phyloP scores from a whole-genome alignment of 768 basidiomycete genomes.

The Tylopilus intermedius region DNA sequence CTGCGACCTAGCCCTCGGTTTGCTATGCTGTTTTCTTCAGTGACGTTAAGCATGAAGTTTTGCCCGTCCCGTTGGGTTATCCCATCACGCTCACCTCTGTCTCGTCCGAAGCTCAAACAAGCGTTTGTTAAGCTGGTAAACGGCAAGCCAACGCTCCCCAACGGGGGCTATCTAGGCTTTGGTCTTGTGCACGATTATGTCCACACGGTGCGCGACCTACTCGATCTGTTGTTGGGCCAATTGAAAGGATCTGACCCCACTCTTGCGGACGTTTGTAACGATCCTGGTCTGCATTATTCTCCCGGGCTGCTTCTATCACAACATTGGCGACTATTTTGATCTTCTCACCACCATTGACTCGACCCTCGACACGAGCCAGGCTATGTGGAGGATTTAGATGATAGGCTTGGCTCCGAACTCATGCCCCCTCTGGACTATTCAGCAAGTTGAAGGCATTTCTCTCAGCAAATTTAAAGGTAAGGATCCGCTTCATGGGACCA shows the following conservation, averaged over 20 bases:
- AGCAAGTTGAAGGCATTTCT: too few species aligned
- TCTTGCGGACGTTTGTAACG: constrained; percentile 2
- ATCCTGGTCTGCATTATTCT: constrained; percentile 2
- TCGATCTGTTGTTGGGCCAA: too few species aligned
- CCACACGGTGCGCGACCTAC: not conserved
- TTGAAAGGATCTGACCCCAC: constrained; percentile 12
- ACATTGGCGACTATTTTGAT: not conserved
- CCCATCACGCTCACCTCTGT: constrained; percentile 34
- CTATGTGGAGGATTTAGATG: not conserved
- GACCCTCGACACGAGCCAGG: not conserved
- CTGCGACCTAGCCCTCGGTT: constrained; percentile 9
- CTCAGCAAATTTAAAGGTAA: too few species aligned
- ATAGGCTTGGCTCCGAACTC: too few species aligned
- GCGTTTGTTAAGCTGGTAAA: not conserved
- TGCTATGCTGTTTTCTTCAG: constrained; percentile 40
- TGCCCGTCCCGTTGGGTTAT: constrained; percentile 23
- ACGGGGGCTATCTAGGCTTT: constrained; percentile 9
- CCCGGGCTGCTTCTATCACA: constrained; percentile 3
- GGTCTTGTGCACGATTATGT: constrained; percentile 13
- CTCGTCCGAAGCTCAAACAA: not conserved
- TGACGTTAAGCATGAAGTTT: constrained; percentile 40
- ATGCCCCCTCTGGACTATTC: too few species aligned
- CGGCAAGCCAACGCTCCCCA: not conserved
- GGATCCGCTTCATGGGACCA: too few species aligned
- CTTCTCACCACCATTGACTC: not conserved